Percentiles rank a stretch among this genome's conserved stretches.
phyloP scores from a whole-genome alignment of 257 asterid genomes.

The Solanum appendiculatum region DNA sequence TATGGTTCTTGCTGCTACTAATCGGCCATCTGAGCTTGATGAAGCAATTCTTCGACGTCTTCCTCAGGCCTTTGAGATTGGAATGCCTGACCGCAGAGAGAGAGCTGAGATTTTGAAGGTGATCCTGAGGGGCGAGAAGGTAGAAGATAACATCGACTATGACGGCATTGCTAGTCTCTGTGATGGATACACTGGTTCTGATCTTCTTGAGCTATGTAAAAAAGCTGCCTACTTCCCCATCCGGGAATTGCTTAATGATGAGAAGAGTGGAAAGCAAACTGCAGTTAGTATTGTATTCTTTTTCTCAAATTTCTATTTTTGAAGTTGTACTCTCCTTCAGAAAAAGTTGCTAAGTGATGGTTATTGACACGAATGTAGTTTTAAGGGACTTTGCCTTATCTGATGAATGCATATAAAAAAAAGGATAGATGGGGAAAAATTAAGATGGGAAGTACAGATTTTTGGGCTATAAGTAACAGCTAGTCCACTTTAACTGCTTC shows the following conservation, averaged over 20 bases:
- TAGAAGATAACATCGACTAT: slow-evolving; percentile 50
- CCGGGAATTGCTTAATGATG: slow-evolving; percentile 67
- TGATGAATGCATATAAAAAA: neutral
- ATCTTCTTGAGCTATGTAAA: slow-evolving; percentile 83
- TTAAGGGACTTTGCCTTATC: neutral
- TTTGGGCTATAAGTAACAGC: neutral
- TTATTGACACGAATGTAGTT: neutral
- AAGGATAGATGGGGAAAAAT: neutral
- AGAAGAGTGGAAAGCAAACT: slow-evolving; percentile 45
- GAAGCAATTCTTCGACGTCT: slow-evolving; percentile 95
- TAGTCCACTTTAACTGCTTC: neutral
- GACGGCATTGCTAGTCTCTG: slow-evolving; percentile 61
- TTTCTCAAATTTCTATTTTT: neutral
- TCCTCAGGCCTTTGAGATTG: slow-evolving; percentile 94
- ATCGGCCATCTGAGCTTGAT: slow-evolving; percentile 97
- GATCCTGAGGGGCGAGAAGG: slow-evolving; percentile 71
- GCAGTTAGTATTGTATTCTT: slow-evolving; percentile 32
- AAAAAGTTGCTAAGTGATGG: neutral
- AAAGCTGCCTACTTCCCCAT: slow-evolving; percentile 88
- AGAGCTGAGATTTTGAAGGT: slow-evolving; percentile 76
- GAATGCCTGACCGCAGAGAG: slow-evolving; percentile 55
- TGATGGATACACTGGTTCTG: slow-evolving; percentile 88
- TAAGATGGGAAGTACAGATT: neutral
- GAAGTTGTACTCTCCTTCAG: neutral
- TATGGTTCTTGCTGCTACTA: slow-evolving; percentile 96